Conservation (phyloP, 345 rosid genomes). For the Euclidium syriacum region DNA sequence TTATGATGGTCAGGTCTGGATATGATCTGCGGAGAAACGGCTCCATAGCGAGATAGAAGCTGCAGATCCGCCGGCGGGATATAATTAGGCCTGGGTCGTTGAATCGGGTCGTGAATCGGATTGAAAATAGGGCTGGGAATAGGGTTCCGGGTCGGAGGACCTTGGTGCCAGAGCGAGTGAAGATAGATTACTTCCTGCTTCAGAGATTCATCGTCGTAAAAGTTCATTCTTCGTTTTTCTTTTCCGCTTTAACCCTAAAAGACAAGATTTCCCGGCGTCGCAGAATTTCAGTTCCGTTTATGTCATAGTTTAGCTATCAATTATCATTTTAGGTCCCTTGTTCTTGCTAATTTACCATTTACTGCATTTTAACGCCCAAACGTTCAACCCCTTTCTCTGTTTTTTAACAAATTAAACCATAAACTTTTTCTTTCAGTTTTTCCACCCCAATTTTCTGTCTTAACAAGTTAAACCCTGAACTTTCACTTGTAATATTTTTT, state of each 20-base stretch:
- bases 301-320: background rate
- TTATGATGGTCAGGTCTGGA: background rate
- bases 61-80: conserved; percentile 29
- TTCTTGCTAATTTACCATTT: background rate
- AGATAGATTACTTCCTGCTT: conserved; percentile 66
- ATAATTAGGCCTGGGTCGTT: conserved; percentile 19
- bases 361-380: conserved; percentile 3
- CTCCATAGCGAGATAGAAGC: conserved; percentile 27
- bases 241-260: background rate
- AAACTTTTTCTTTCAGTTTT: too few species aligned
- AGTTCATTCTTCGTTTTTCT: conserved; percentile 30
- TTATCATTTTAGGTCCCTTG: background rate
- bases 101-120: conserved; percentile 22
- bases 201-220: conserved; percentile 42
- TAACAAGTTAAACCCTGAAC: too few species aligned
- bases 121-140: conserved; percentile 30
- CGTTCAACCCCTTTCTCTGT: background rate
- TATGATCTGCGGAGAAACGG: background rate
- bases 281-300: background rate
- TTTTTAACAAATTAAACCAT: background rate
- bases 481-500: too few species aligned
- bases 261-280: background rate
- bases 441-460: too few species aligned
- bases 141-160: conserved; percentile 49
- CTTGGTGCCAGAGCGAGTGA: conserved; percentile 71